phyloP scores from a whole-genome alignment of 768 basidiomycete species.

The Rhizopogon vesiculosus region DNA sequence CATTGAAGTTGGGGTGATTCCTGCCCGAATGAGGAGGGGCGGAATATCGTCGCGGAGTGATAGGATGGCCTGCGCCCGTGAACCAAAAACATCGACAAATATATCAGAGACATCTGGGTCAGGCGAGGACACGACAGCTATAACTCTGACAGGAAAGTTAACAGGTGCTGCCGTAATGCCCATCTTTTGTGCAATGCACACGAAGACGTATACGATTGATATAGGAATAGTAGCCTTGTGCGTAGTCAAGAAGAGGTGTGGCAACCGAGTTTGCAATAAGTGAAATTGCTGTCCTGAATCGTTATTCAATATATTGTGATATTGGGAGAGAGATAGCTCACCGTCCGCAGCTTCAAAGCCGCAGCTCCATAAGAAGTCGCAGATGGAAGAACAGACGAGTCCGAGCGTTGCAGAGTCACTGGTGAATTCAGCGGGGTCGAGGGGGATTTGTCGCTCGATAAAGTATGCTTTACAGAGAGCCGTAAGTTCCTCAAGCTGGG shows the following conservation, averaged over 20 bases:
- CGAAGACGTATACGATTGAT: constrained; percentile 55
- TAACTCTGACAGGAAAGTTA: constrained; percentile 51
- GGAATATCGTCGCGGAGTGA: constrained; percentile 34
- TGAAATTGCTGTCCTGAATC: constrained; percentile 34
- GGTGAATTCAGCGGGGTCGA: constrained; percentile 25
- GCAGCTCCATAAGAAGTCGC: constrained; percentile 42
- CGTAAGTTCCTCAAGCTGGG: constrained; percentile 35
- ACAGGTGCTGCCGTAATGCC: constrained; percentile 49
- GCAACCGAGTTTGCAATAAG: constrained; percentile 49
- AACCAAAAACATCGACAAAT: constrained; percentile 46
- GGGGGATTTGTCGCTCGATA: constrained; percentile 15
- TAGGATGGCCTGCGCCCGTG: constrained; percentile 27
- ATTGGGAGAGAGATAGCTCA: constrained; percentile 19
- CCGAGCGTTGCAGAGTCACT: constrained; percentile 26
- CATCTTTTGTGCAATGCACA: constrained; percentile 46
- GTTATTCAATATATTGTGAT: not conserved
- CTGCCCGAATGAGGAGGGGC: constrained; percentile 21
- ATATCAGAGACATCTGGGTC: constrained; percentile 31
- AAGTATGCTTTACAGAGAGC: constrained; percentile 37
- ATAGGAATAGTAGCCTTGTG: constrained; percentile 52
- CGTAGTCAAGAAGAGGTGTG: constrained; percentile 50
- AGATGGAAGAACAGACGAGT: constrained; percentile 38
- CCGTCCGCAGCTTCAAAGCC: constrained; percentile 43
- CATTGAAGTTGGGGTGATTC: constrained; percentile 15
- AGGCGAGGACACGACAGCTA: constrained; percentile 43